These are phyloP conservation scores for Phylloboletellus chloephorus DNA, from an alignment of 1,284 basidiomycete species.

Conservation along the genomic window DNA sequence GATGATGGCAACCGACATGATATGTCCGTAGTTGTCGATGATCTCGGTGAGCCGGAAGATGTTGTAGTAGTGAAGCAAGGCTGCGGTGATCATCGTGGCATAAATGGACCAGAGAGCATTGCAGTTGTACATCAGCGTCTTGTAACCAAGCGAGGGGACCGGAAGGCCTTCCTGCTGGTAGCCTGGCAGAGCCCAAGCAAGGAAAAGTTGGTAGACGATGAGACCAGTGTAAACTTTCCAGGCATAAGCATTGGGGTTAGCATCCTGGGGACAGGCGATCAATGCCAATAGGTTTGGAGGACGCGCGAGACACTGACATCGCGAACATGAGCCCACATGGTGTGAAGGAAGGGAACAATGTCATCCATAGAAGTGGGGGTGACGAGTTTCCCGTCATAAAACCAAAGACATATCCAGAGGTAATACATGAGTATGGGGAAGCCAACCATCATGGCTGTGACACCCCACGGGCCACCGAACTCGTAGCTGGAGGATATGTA, in stretches of 20 bases:
- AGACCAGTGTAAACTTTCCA: conserved; percentile 88
- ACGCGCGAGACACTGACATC: conserved; percentile 46
- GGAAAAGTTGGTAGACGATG: conserved; percentile 83
- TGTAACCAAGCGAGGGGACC: conserved; percentile 87
- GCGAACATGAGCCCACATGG: conserved; percentile 82
- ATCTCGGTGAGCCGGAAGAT: conserved; percentile 92
- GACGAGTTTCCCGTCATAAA: conserved; percentile 88
- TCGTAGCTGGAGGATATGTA: conserved; percentile 62
- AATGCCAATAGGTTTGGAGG: background rate
- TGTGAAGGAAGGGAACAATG: conserved; percentile 72
- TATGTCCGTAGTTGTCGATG: conserved; percentile 93
- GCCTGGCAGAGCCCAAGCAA: conserved; percentile 90
- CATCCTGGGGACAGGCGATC: conserved; percentile 55
- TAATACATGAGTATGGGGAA: conserved; percentile 97
- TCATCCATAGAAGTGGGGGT: conserved; percentile 69
- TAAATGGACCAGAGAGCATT: conserved; percentile 90
- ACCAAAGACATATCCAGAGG: conserved; percentile 96
- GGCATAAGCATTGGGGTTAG: conserved; percentile 84
- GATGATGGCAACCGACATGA: conserved; percentile 96
- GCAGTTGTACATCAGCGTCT: conserved; percentile 94
- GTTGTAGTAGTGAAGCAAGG: conserved; percentile 72
- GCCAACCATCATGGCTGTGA: conserved; percentile 88
- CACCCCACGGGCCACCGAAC: conserved; percentile 93
- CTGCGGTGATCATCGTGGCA: conserved; percentile 75
- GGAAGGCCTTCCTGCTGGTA: conserved; percentile 92